Base-by-base conservation (phyloP, 164 flowering plant species). In the Vitis cinerea region DNA sequence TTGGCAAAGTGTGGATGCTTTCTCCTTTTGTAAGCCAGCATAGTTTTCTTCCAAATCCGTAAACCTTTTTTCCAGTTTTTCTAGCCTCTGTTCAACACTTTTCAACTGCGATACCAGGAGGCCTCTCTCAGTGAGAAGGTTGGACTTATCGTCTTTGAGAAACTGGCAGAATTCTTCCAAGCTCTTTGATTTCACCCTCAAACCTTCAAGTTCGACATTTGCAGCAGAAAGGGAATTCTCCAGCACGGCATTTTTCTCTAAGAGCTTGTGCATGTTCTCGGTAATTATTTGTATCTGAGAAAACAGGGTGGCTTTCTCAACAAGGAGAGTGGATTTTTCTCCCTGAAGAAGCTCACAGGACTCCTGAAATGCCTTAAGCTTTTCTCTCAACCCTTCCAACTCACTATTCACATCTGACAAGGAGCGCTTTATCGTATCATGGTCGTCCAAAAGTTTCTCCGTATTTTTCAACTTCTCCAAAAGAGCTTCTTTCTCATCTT, bases 91-190 rank as follows among this genome's bases (percentile, higher is more conserved):
- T 67, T 78, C 90, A 57, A 84, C 82, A 71, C 60, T 76, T 68
- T 84, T 83, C 67, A 92, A 71, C 79, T 83, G 86, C 69, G 76
- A 68, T 30, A 77, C 78, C 64, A 94, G 75, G 59, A 53, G 50
- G 9, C 77, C 68, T 72, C 82, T 90, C 78, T 92, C 94, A 65
- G 53, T 63, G 14, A 81, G 73, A 77, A 90, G 89, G 71, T 17
- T 73, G 58, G 84, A 82, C 58, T 82, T 89, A 72, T 89, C 97
- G 77, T 73, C 72, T 55, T 74, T 78, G 52, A 90, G 88, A 74
- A 86, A 72, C 74, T 77, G 84, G 74, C 85, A 88, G 57, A 83
- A 81, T 67, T 90, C 93, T 72, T 90, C 95, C 56, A 91, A 79
- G 71, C 83, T 78, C 80, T 84, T 88, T 49, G 89, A 85, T 69